A percentile compares a stretch with the other conserved stretches of the same genome.
These are phyloP conservation scores for Phycomyces nitens DNA, from an alignment of 192 early-diverging fungal genomes.

Conservation along the genomic window DNA sequence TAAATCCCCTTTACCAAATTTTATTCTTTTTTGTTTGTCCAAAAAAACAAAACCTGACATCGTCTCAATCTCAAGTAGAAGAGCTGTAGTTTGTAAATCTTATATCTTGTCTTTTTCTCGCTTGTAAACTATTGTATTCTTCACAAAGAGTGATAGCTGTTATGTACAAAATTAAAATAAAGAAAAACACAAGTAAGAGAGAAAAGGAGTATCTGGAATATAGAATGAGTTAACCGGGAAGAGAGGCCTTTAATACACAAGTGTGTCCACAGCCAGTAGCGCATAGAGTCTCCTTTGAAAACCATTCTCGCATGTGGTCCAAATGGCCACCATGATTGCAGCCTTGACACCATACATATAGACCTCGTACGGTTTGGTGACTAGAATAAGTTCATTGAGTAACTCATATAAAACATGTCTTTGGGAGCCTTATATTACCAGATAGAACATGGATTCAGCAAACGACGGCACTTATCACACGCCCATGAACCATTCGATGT, in stretches of 20 bases:
- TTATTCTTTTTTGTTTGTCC: too few species aligned
- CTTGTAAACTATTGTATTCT: too few species aligned
- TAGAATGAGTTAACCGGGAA: too few species aligned
- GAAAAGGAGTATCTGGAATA: too few species aligned
- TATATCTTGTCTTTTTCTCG: too few species aligned
- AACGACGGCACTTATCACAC: slow-evolving; percentile 66
- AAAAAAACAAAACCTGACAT: too few species aligned
- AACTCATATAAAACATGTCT: slow-evolving; percentile 3
- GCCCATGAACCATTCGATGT: slow-evolving; percentile 52
- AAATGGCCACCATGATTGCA: slow-evolving; percentile 82
- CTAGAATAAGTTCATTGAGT: slow-evolving; percentile 26
- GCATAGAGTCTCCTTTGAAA: slow-evolving; percentile 54
- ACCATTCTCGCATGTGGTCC: slow-evolving; percentile 70
- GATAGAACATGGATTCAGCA: slow-evolving; percentile 62
- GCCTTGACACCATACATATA: slow-evolving; percentile 76
- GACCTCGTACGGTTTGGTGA: slow-evolving; percentile 66
- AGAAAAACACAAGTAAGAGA: too few species aligned
- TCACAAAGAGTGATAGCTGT: too few species aligned
- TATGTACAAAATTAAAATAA: too few species aligned
- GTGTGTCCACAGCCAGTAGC: slow-evolving; percentile 75
- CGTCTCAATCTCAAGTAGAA: too few species aligned
- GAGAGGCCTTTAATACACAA: slow-evolving; percentile 41
- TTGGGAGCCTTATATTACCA: slow-evolving; percentile 46
- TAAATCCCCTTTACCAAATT: too few species aligned
- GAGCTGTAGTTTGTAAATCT: too few species aligned